Evolutionary conservation across 148 eudicot genomes (phyloP).

Genomic region (Nepenthes gracilis): DNA sequence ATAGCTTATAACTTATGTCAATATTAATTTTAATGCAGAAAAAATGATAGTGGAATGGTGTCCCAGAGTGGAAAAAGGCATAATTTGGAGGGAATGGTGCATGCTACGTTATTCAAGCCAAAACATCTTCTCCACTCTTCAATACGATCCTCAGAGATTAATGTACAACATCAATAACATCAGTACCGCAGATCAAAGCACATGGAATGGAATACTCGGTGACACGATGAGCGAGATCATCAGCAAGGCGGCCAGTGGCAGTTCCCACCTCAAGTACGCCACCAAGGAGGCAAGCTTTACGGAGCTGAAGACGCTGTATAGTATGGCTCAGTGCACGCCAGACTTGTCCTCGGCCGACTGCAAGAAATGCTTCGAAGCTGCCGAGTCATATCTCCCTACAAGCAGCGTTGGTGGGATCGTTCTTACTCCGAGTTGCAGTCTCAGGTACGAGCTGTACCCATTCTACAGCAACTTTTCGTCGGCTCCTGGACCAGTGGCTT

Average conservation of each 20-base stretch:
- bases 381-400: background rate
- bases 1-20: too few species aligned
- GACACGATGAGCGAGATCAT: background rate
- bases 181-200: background rate
- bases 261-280: constrained; percentile 8
- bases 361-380: constrained; percentile 3
- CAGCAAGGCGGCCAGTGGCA: background rate
- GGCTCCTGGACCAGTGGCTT: background rate
- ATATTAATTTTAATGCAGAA: too few species aligned
- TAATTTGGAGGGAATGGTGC: background rate
- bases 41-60: too few species aligned
- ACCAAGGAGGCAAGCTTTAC: constrained; percentile 4
- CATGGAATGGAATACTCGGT: background rate
- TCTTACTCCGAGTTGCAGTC: constrained; percentile 6
- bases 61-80: too few species aligned
- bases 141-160: background rate
- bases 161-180: background rate
- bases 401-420: background rate
- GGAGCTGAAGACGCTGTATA: constrained; percentile 2
- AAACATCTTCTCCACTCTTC: background rate
- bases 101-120: background rate
- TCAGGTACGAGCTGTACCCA: constrained; percentile 6
- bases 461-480: background rate
- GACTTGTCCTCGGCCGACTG: constrained; percentile 7
- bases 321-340: constrained; percentile 16